Evolutionary conservation across 1,139 yeast species (phyloP).

Genomic region (Yamadazyma aaseri): DNA sequence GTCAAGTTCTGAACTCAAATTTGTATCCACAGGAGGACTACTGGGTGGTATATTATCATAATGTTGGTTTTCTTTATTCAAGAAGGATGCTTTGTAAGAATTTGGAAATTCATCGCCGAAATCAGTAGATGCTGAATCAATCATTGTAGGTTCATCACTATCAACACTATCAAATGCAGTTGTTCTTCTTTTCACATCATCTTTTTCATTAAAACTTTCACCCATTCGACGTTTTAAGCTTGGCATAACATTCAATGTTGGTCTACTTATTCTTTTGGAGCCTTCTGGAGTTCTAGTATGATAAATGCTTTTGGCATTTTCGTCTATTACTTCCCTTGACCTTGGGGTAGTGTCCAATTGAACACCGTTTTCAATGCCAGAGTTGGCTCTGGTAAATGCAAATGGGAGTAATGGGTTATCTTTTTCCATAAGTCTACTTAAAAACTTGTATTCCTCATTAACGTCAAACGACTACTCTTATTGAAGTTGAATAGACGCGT

Average conservation of each 20-base stretch:
- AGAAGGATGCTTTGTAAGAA: constrained; percentile 10
- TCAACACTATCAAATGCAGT: constrained; percentile 16
- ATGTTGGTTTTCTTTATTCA: constrained; percentile 6
- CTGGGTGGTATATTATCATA: constrained; percentile 14
- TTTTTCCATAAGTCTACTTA: constrained; percentile 35
- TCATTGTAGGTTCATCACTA: constrained; percentile 18
- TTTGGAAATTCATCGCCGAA: constrained; percentile 6
- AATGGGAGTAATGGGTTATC: constrained; percentile 43
- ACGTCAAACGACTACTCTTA: constrained; percentile 4
- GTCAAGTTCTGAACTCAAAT: constrained; percentile 17
- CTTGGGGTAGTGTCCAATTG: constrained; percentile 37
- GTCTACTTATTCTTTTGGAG: constrained; percentile 14
- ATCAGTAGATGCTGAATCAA: constrained; percentile 15
- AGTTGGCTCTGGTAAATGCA: constrained; percentile 30
- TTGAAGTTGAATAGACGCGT: too few species aligned
- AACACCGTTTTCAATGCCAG: constrained; percentile 25
- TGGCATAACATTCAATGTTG: constrained; percentile 28
- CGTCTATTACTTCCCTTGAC: constrained; percentile 32
- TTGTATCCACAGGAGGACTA: constrained; percentile 16
- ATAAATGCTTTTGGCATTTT: constrained; percentile 37
- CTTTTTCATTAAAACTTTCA: constrained; percentile 46
- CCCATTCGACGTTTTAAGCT: constrained; percentile 46
- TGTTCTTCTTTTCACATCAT: constrained; percentile 40
- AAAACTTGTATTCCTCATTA: too few species aligned
- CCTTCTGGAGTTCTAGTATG: constrained; percentile 26